Percentiles rank a stretch among this genome's conserved stretches.
Conservation (phyloP, 1,284 basidiomycete species). For the Kalmanozyma brasiliensis region DNA sequence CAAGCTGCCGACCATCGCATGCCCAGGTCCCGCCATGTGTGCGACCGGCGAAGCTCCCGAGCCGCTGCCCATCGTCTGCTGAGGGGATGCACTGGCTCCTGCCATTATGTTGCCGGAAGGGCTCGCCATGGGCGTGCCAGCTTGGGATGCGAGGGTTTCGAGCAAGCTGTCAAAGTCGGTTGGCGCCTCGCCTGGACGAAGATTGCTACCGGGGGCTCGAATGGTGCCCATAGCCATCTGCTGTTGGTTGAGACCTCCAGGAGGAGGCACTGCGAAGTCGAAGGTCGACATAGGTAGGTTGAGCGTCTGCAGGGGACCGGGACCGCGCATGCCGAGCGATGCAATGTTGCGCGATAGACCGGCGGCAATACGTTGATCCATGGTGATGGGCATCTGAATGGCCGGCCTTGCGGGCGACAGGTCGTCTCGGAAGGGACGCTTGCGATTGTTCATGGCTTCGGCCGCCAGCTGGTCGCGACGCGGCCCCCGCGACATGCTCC, state of each 20-base stretch:
- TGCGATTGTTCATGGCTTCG: conserved; percentile 52
- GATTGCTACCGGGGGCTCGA: background rate
- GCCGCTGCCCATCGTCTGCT: conserved; percentile 30
- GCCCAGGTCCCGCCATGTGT: conserved; percentile 1
- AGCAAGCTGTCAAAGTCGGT: conserved; percentile 46
- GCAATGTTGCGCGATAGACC: conserved; percentile 64
- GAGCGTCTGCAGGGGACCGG: conserved; percentile 31
- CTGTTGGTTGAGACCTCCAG: conserved; percentile 19
- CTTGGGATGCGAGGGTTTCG: conserved; percentile 44
- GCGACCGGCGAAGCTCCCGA: conserved; percentile 38
- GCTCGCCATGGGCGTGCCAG: conserved; percentile 35
- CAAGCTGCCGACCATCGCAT: conserved; percentile 7
- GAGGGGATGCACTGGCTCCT: conserved; percentile 32
- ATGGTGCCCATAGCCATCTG: conserved; percentile 15
- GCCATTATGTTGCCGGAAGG: conserved; percentile 23
- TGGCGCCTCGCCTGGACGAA: conserved; percentile 10
- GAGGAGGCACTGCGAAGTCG: conserved; percentile 55
- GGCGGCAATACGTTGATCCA: conserved; percentile 64
- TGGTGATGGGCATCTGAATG: conserved; percentile 54
- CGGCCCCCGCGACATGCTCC: conserved; percentile 60
- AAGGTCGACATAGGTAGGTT: conserved; percentile 54
- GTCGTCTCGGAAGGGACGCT: conserved; percentile 62
- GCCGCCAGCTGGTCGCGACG: conserved; percentile 40
- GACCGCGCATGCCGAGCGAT: conserved; percentile 39
- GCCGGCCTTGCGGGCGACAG: conserved; percentile 57